Base-by-base conservation (phyloP, 345 rosid genomes). In the Melaleuca alternifolia region DNA sequence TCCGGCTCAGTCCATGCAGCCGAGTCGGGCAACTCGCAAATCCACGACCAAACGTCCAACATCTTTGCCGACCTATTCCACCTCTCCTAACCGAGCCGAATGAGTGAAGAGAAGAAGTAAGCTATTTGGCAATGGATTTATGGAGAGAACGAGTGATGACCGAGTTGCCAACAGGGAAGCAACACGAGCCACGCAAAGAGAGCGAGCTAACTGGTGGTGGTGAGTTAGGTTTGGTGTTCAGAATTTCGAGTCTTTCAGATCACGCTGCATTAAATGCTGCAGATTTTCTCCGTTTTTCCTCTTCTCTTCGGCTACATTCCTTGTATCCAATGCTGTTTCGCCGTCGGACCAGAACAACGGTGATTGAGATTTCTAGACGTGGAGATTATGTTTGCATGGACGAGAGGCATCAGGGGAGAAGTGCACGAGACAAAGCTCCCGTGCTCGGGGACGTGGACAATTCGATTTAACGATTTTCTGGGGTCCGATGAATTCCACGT, bases 31-130 rank as follows among this genome's bases (percentile, higher is more conserved):
- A 96, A 92, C 85, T 91, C 92, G 65, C 92, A 93, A 54, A 97
- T 92, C 98, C 98, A 96, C 6, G 97, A 93, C 99, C 99, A 97
- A 6, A 95, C 86, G 82, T 94, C 94, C 92, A 94, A 88, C 91
- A 91, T 91, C 51, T 28, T 77, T 46, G 71, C 50, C 5, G 18
- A 2, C 6, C 4, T 24, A 18, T 9, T 52, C 51, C 2, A 62
- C 30, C 21, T 23, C 41, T 46, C 51, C 24, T 51, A 75, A 30
- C 71, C 75, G 76, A 16, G 77, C 3, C 15, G 24, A 56, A 56
- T 0, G 51, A 87, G 52, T 61, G 84, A 57, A 52, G 84, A 37
- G 85, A 54, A 85, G 71, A 83, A 86, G 71, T 84, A 30, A 33
- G 88, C 83, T 41, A 50, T 5, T 11, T 46, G 54, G 57, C 5